Percentiles rank a stretch among this genome's conserved stretches.
These are phyloP conservation scores for Fusarium dlaminii DNA, from an alignment of 2,329 filamentous ascomycete species.

Conservation along the genomic window DNA sequence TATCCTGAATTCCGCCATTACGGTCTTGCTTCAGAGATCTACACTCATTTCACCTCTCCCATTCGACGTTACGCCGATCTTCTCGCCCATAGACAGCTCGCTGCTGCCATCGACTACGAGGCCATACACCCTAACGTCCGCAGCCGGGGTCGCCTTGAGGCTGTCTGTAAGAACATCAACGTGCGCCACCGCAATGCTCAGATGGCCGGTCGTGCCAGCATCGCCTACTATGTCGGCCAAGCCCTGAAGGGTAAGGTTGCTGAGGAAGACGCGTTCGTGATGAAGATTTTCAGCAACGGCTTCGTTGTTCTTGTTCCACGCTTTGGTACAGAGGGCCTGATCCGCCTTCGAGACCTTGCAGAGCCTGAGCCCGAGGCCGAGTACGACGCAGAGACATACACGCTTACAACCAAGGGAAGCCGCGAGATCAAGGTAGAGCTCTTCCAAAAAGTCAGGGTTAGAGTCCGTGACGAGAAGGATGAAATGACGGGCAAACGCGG, in stretches of 20 bases:
- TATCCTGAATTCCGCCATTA: slow-evolving; percentile 97
- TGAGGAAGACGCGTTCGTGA: slow-evolving; percentile 93
- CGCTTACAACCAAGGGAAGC: slow-evolving; percentile 69
- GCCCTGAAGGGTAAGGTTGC: slow-evolving; percentile 81
- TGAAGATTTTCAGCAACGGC: slow-evolving; percentile 97
- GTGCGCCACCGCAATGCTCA: slow-evolving; percentile 96
- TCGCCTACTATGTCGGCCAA: slow-evolving; percentile 98
- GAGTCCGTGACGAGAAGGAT: slow-evolving; percentile 92
- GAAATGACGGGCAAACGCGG: slow-evolving; percentile 96
- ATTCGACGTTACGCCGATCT: slow-evolving; percentile 98
- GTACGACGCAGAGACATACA: slow-evolving; percentile 89
- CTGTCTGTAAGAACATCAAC: slow-evolving; percentile 98
- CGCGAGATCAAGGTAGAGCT: slow-evolving; percentile 74
- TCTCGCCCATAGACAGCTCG: slow-evolving; percentile 91
- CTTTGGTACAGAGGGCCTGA: slow-evolving; percentile 94
- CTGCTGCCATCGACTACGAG: slow-evolving; percentile 94
- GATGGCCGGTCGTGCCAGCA: slow-evolving; percentile 90
- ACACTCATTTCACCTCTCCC: slow-evolving; percentile 97
- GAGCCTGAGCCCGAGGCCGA: slow-evolving; percentile 80
- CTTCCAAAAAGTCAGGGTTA: slow-evolving; percentile 91
- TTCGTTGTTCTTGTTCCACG: slow-evolving; percentile 95
- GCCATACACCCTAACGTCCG: slow-evolving; percentile 82
- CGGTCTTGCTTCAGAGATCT: slow-evolving; percentile 94
- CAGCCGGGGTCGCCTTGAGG: slow-evolving; percentile 85
- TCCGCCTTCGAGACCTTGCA: slow-evolving; percentile 84